Percentiles rank a stretch among this genome's conserved stretches.
These are phyloP conservation scores for Geoglossum glabrum DNA, from an alignment of 495 filamentous ascomycete species.

Conservation along the genomic window DNA sequence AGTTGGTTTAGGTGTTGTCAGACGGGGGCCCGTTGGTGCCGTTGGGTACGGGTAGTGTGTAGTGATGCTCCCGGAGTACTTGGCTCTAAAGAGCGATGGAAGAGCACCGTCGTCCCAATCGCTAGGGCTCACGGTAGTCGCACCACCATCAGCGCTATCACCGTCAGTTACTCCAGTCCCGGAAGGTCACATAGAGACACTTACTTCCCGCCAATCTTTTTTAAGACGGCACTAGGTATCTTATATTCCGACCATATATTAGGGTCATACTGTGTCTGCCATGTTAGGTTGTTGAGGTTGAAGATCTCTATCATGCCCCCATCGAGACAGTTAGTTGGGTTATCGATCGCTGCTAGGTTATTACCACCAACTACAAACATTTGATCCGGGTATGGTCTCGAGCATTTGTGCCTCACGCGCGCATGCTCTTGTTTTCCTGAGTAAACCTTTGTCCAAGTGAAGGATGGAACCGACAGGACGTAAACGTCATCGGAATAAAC, in stretches of 20 bases:
- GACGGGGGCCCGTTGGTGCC: not conserved
- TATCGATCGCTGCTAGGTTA: constrained; percentile 5
- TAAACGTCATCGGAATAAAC: constrained; percentile 45
- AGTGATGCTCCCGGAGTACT: constrained; percentile 35
- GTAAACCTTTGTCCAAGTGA: constrained; percentile 49
- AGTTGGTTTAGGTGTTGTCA: not conserved
- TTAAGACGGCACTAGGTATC: constrained; percentile 35
- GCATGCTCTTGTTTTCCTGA: constrained; percentile 25
- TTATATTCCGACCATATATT: constrained; percentile 32
- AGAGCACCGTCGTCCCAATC: constrained; percentile 33
- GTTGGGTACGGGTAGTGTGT: constrained; percentile 39
- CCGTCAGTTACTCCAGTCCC: not conserved
- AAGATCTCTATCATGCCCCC: constrained; percentile 37
- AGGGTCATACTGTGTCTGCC: constrained; percentile 42
- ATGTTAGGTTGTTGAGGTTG: constrained; percentile 37
- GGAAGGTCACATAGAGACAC: constrained; percentile 6
- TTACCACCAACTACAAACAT: constrained; percentile 50
- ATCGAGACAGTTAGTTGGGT: constrained; percentile 24
- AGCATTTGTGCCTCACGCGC: constrained; percentile 42
- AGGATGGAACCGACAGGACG: constrained; percentile 53
- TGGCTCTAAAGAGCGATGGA: constrained; percentile 28
- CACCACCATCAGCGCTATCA: constrained; percentile 30
- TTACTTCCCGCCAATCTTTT: constrained; percentile 40
- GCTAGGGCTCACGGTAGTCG: constrained; percentile 28
- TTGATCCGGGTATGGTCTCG: constrained; percentile 49